Base-by-base conservation (phyloP, 257 asterid genomes). In the Ilex asprella region DNA sequence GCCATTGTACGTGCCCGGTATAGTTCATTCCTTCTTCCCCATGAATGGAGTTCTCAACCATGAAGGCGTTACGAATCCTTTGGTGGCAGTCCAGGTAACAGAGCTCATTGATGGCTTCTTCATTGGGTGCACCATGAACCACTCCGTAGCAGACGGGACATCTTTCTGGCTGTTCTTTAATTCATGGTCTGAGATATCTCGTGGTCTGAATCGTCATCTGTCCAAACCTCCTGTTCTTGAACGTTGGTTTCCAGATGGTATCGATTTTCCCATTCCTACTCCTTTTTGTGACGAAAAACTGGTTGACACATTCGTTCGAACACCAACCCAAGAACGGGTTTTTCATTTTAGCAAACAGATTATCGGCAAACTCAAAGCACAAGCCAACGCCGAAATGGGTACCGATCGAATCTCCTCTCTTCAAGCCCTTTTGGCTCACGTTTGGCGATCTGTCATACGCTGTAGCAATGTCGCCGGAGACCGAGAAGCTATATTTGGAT, bases 111-210 rank as follows among this genome's bases (percentile, higher is more conserved):
- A 82, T 41, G 76, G 86, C 30, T 39, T 67, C 52, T 67, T 83
- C 50, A 51, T 83, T 10, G 77, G 73, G 3, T 67, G 78, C 64
- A 67, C 81, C 5, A 63, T 72, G 5, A 85, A 85, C 32, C 87
- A 82, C 46, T 63, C 58, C 7, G 62, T 78, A 8, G 64, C 55
- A 0, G 86, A 83, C 31, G 85, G 85, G 29, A 57, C 74, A 2
- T 64, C 86, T 2, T 76, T 80, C 43, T 85, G 85, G 89, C 81
- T 75, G 56, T 82, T 85, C 71, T 29, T 82, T 61, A 76, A 67
- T 49, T 72, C 79, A 2, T 81, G 91, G 87, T 72, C 87, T 3
- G 83, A 84, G 50, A 64, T 81, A 2, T 70, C 80, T 0, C 71
- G 73, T 1, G 75, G 73, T 3, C 31, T 7, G 3, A 61, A 61